phyloP scores from a whole-genome alignment of 2,329 filamentous ascomycete species.

The Hortaea werneckii region DNA sequence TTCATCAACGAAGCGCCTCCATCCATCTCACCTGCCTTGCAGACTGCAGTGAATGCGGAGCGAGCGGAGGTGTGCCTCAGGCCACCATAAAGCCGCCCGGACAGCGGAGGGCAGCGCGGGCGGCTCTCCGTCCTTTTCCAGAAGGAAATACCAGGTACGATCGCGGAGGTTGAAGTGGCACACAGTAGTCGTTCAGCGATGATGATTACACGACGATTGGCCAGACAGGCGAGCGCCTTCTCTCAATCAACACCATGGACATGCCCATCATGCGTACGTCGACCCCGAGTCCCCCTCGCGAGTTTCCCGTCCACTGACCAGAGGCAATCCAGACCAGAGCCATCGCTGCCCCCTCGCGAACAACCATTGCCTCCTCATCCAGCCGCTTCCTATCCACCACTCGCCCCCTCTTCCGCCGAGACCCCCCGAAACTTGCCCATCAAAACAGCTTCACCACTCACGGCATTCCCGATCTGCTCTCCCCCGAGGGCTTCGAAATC shows the following conservation, averaged over 20 bases:
- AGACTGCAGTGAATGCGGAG: no score
- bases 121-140: no score
- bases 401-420: constrained; percentile 31
- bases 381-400: constrained; percentile 31
- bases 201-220: constrained; percentile 24
- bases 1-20: no score
- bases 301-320: neutral
- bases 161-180: no score
- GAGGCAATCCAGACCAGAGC: constrained; percentile 5
- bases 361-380: constrained; percentile 10
- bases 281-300: neutral
- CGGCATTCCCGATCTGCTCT: constrained; percentile 63
- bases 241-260: constrained; percentile 15
- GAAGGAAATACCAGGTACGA: no score
- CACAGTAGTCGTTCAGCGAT: no score
- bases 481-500: constrained; percentile 57
- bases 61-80: no score
- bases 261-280: constrained; percentile 21
- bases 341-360: constrained; percentile 5
- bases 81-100: no score
- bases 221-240: constrained; percentile 15
- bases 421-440: constrained; percentile 20
- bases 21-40: no score
- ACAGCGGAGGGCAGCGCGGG: no score
- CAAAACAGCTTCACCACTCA: constrained; percentile 35